Percentiles rank a stretch among this genome's conserved stretches.
These are phyloP conservation scores for Telfairia occidentalis DNA, from an alignment of 331 rosid species.

Conservation along the genomic window DNA sequence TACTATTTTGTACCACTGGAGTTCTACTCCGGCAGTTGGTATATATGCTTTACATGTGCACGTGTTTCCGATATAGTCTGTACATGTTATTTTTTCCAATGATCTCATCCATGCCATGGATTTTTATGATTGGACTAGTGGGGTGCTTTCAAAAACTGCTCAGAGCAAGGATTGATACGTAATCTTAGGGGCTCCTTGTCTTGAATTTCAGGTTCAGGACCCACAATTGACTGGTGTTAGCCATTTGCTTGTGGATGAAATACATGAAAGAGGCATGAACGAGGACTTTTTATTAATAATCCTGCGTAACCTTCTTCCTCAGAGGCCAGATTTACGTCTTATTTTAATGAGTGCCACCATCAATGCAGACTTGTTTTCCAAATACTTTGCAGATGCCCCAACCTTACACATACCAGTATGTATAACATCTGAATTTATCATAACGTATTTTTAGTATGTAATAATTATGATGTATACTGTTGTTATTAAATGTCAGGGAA, in stretches of 20 bases:
- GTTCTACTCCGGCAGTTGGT: slow-evolving; percentile 89
- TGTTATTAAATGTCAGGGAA: slow-evolving; percentile 50
- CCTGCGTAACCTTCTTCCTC: slow-evolving; percentile 84
- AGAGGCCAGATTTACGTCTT: slow-evolving; percentile 82
- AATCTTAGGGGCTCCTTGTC: slow-evolving; percentile 17
- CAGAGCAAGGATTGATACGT: background rate
- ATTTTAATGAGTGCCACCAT: slow-evolving; percentile 96
- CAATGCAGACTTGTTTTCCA: slow-evolving; percentile 86
- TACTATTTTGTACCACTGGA: slow-evolving; percentile 93
- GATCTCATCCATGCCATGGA: background rate
- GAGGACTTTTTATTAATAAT: slow-evolving; percentile 84
- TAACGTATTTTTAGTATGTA: slow-evolving; percentile 8
- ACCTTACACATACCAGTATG: slow-evolving; percentile 70
- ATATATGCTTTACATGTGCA: slow-evolving; percentile 13
- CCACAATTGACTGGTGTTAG: slow-evolving; percentile 70
- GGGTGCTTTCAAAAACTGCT: background rate
- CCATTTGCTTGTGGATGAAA: slow-evolving; percentile 94
- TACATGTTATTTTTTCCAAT: background rate
- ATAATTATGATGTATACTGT: background rate
- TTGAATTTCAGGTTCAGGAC: slow-evolving; percentile 69
- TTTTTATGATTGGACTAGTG: background rate
- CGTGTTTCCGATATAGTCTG: background rate
- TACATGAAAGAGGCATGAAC: slow-evolving; percentile 99
- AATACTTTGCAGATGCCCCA: slow-evolving; percentile 75
- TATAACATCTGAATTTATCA: slow-evolving; percentile 12